These are phyloP conservation scores for Zymoseptoria ardabiliae DNA, from an alignment of 2,329 filamentous ascomycete species.

Conservation along the genomic window DNA sequence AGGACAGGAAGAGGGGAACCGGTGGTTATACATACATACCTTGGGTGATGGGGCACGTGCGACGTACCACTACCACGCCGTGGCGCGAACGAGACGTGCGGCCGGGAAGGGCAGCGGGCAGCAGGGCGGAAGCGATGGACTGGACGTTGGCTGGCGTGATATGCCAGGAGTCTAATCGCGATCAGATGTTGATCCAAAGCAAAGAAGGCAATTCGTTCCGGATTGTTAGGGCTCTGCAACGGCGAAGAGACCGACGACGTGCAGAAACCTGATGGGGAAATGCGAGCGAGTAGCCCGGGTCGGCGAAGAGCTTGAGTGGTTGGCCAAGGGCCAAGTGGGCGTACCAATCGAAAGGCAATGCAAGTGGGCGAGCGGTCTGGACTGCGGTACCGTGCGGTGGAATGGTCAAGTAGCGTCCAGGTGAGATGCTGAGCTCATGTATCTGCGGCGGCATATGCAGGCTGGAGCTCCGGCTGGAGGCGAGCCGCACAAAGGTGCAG, in stretches of 20 bases:
- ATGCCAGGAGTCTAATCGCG: background rate
- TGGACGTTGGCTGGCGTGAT: background rate
- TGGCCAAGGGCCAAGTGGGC: background rate
- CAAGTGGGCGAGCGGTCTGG: background rate
- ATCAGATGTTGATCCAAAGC: background rate
- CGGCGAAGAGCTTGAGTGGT: background rate
- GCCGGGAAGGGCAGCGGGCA: conserved; percentile 6
- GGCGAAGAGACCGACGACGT: background rate
- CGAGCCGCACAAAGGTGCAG: background rate
- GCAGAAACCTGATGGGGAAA: conserved; percentile 16
- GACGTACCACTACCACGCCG: conserved; percentile 4
- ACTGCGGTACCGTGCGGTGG: background rate
- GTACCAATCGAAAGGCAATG: background rate
- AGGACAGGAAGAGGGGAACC: background rate
- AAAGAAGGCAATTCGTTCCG: background rate
- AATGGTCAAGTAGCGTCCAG: background rate
- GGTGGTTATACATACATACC: background rate
- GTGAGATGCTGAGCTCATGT: background rate
- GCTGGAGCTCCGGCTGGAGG: background rate
- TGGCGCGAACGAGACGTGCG: background rate
- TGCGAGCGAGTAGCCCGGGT: conserved; percentile 9
- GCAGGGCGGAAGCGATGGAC: conserved; percentile 10
- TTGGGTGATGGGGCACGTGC: conserved; percentile 1
- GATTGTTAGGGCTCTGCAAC: background rate
- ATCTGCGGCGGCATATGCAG: background rate